Conservation (phyloP, 177 flowering plant species). For the Vitis hybrid region DNA sequence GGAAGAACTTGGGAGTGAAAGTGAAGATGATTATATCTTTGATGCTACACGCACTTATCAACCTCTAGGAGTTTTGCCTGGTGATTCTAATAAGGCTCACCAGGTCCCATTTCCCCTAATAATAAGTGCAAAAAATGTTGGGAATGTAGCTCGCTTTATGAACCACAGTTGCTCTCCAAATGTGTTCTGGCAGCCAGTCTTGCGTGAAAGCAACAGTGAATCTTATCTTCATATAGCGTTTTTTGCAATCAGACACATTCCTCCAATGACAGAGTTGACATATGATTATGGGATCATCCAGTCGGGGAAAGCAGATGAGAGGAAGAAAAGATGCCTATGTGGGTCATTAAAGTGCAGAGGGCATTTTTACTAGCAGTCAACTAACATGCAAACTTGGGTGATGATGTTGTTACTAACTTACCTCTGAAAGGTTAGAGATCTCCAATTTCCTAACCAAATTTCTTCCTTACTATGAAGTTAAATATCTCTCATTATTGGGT, state of each 20-base stretch:
- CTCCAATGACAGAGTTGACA: conserved; percentile 65
- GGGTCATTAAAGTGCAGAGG: conserved; percentile 50
- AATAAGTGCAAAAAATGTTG: conserved; percentile 42
- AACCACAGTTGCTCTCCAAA: conserved; percentile 66
- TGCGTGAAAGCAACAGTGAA: conserved; percentile 30
- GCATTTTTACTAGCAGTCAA: conserved; percentile 19
- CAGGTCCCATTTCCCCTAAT: conserved; percentile 31
- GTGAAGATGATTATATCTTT: conserved; percentile 54
- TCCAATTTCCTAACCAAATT: too few species aligned
- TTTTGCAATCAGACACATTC: conserved; percentile 51
- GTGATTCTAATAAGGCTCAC: conserved; percentile 15
- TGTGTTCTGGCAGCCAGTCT: conserved; percentile 56
- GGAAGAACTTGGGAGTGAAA: conserved; percentile 23
- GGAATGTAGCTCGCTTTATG: conserved; percentile 69
- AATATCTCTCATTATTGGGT: too few species aligned
- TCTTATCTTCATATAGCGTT: conserved; percentile 43
- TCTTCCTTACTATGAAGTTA: too few species aligned
- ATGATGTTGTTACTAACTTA: too few species aligned
- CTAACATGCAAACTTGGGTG: too few species aligned
- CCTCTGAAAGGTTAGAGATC: too few species aligned
- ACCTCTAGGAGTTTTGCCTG: conserved; percentile 20
- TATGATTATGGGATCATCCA: conserved; percentile 50
- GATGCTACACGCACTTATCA: conserved; percentile 28
- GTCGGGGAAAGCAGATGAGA: conserved; percentile 12
- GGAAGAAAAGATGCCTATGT: conserved; percentile 48